phyloP scores from a whole-genome alignment of 345 rosid genomes.

The Eucalyptus polybractea region DNA sequence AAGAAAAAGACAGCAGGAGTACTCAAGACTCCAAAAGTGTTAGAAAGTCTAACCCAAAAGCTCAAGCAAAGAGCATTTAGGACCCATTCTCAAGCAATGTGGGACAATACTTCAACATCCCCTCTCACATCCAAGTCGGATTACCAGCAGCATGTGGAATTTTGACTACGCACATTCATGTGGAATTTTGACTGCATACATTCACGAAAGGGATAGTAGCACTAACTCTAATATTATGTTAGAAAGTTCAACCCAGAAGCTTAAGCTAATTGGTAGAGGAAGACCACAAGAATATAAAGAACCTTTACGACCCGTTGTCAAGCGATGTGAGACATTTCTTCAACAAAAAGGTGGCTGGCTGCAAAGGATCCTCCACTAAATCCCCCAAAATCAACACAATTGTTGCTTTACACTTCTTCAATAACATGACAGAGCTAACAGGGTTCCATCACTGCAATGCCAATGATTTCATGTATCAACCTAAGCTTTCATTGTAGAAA shows the following conservation, averaged over 20 bases:
- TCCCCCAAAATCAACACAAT: not conserved
- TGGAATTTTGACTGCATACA: not conserved
- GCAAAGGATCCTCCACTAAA: not conserved
- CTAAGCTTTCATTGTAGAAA: not conserved
- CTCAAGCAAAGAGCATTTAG: not conserved
- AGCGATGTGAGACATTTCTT: not conserved
- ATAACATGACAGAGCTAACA: not conserved
- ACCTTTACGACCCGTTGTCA: not conserved
- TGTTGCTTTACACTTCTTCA: not conserved
- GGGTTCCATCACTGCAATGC: not conserved
- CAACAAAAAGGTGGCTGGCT: not conserved
- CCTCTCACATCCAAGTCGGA: not conserved
- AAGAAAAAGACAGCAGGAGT: not conserved
- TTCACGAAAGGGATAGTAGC: not conserved
- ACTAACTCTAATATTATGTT: not conserved
- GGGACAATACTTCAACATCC: not conserved
- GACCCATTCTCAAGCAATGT: not conserved
- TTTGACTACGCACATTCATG: not conserved
- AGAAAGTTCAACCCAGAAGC: not conserved
- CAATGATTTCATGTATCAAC: not conserved
- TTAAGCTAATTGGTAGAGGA: not conserved
- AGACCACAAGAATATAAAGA: not conserved
- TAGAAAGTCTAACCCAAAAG: not conserved
- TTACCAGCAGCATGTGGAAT: not conserved
- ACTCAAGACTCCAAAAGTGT: not conserved